phyloP scores from a whole-genome alignment of 352 stramenopile species.

The Phytopythium aichiense region DNA sequence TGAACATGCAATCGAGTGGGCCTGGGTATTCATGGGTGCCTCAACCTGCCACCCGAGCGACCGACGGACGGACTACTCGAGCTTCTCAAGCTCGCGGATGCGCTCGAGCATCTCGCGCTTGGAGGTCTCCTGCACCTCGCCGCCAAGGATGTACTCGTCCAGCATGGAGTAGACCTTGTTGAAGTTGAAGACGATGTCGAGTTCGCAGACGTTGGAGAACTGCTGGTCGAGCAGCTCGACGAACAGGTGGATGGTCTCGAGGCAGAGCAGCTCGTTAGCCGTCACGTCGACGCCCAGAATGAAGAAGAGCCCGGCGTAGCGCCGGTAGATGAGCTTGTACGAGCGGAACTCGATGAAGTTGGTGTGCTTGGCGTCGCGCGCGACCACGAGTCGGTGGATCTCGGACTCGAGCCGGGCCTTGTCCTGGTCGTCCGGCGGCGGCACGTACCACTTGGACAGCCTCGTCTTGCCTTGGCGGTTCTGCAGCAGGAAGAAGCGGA shows the following conservation, averaged over 20 bases:
- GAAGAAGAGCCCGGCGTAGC: conserved; percentile 99
- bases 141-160: conserved; percentile 94
- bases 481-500: conserved; percentile 98
- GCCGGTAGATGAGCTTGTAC: conserved; percentile 99
- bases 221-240: conserved; percentile 98
- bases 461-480: conserved; percentile 99
- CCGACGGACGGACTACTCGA: conserved; percentile 45
- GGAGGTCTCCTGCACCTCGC: conserved; percentile 91
- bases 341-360: conserved; percentile 98
- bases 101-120: conserved; percentile 92
- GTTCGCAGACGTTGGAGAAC: conserved; percentile 98
- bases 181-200: conserved; percentile 96
- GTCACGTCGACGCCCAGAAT: conserved; percentile 94
- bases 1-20: not conserved
- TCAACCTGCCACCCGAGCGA: no score
- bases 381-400: conserved; percentile 89
- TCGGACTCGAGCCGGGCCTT: conserved; percentile 87
- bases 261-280: conserved; percentile 97
- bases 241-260: conserved; percentile 98
- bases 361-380: conserved; percentile 88
- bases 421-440: conserved; percentile 76
- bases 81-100: conserved; percentile 91
- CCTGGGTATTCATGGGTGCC: not conserved
- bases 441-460: conserved; percentile 98
- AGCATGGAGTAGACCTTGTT: conserved; percentile 95